phyloP scores from a whole-genome alignment of 1,139 yeast genomes.

The Casaregolazyma lundiana region DNA sequence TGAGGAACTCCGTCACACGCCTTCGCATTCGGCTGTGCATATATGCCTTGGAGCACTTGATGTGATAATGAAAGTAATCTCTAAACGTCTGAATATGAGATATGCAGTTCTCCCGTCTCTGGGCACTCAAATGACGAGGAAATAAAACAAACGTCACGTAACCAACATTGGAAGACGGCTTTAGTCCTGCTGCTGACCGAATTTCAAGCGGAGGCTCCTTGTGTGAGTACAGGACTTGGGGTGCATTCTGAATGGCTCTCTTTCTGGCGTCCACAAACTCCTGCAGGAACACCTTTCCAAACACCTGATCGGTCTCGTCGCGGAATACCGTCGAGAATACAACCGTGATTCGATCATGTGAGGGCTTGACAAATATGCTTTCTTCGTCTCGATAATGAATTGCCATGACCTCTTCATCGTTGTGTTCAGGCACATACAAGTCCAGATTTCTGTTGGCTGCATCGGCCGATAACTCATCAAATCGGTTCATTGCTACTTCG shows the following conservation, averaged over 20 bases:
- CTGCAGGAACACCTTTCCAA: slow-evolving; percentile 92
- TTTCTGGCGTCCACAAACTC: slow-evolving; percentile 97
- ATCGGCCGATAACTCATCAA: slow-evolving; percentile 53
- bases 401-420: slow-evolving; percentile 59
- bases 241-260: slow-evolving; percentile 95
- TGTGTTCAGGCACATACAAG: slow-evolving; percentile 46
- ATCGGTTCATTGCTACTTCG: slow-evolving; percentile 75
- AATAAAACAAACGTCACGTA: slow-evolving; percentile 47
- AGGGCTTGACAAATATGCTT: slow-evolving; percentile 83
- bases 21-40: slow-evolving; percentile 98
- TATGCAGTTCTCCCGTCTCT: slow-evolving; percentile 76
- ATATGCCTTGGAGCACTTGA: slow-evolving; percentile 96
- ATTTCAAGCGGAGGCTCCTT: slow-evolving; percentile 93
- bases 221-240: slow-evolving; percentile 90
- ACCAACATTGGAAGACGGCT: slow-evolving; percentile 35
- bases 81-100: slow-evolving; percentile 88
- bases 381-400: slow-evolving; percentile 92
- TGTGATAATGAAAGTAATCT: slow-evolving; percentile 96
- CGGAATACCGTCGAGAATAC: slow-evolving; percentile 90
- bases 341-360: slow-evolving; percentile 94
- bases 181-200: slow-evolving; percentile 36
- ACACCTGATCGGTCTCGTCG: slow-evolving; percentile 94
- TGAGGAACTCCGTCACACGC: slow-evolving; percentile 88
- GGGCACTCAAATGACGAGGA: slow-evolving; percentile 70
- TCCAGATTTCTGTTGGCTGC: slow-evolving; percentile 51